phyloP scores from a whole-genome alignment of 108 stramenopile species.

The Nitzschia inconspicua region DNA sequence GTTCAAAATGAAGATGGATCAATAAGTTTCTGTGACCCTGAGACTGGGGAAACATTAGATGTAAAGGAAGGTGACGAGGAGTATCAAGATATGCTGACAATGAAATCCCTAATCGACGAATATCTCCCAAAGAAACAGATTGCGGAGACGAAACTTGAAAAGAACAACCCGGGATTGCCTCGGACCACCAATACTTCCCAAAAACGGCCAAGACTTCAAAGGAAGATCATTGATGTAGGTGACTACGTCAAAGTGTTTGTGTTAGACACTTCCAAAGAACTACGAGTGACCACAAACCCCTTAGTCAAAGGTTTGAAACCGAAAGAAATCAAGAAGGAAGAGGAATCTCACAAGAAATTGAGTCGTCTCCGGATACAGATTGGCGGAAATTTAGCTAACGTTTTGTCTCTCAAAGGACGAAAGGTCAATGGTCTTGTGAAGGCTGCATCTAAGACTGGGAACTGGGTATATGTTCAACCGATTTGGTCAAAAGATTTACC shows the following conservation, averaged over 20 bases:
- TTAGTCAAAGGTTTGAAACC: slow-evolving; percentile 48
- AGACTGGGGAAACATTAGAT: slow-evolving; percentile 7
- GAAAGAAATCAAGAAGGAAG: slow-evolving; percentile 57
- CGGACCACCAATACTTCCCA: neutral
- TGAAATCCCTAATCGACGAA: slow-evolving; percentile 31
- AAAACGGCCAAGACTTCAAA: neutral
- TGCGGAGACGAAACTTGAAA: neutral
- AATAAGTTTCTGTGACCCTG: slow-evolving; percentile 12
- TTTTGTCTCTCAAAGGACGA: slow-evolving; percentile 42
- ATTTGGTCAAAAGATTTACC: slow-evolving; percentile 49
- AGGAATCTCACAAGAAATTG: slow-evolving; percentile 37
- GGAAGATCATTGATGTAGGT: slow-evolving; percentile 37
- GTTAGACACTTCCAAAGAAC: slow-evolving; percentile 61
- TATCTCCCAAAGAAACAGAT: neutral
- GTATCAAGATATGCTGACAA: slow-evolving; percentile 13
- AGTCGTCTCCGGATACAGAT: slow-evolving; percentile 31
- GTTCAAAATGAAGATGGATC: slow-evolving; percentile 19
- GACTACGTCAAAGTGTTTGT: slow-evolving; percentile 71
- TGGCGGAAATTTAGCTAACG: slow-evolving; percentile 37
- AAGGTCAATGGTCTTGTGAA: slow-evolving; percentile 69
- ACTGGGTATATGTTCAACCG: slow-evolving; percentile 83
- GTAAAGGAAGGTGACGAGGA: slow-evolving; percentile 21
- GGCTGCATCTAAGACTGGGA: slow-evolving; percentile 69
- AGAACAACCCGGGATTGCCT: neutral
- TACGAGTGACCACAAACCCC: slow-evolving; percentile 65